These are phyloP conservation scores for Pyricularia grisea DNA, from an alignment of 2,329 filamentous ascomycete species.

Conservation along the genomic window DNA sequence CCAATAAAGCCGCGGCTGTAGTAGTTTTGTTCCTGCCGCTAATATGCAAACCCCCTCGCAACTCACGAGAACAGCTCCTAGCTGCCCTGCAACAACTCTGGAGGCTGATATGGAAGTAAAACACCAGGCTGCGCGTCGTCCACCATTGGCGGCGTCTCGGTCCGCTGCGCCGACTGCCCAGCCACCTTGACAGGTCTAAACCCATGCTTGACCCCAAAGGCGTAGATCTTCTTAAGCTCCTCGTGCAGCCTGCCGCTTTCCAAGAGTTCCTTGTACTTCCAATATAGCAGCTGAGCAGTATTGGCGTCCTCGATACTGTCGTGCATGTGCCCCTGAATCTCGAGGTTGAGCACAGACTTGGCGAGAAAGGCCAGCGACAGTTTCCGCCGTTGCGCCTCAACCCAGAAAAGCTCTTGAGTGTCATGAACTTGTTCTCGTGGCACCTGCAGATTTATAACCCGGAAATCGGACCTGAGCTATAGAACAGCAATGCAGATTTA, in stretches of 20 bases:
- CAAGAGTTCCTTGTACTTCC: constrained; percentile 82
- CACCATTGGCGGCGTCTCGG: constrained; percentile 44
- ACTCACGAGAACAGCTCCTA: neutral
- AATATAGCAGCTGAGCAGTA: constrained; percentile 79
- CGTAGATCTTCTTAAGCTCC: constrained; percentile 82
- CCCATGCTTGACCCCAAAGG: constrained; percentile 32
- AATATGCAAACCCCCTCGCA: neutral
- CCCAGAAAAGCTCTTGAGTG: constrained; percentile 85
- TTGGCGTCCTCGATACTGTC: constrained; percentile 93
- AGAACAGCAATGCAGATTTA: neutral
- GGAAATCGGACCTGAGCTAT: constrained; percentile 79
- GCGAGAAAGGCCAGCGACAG: constrained; percentile 86
- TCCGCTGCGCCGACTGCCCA: constrained; percentile 32
- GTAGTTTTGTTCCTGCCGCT: neutral
- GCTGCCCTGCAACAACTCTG: constrained; percentile 11
- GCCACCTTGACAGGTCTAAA: constrained; percentile 42
- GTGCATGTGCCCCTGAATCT: constrained; percentile 86
- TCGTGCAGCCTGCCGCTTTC: constrained; percentile 76
- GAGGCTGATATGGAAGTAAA: constrained; percentile 36
- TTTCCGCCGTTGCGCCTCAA: constrained; percentile 72
- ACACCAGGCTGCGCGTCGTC: constrained; percentile 26
- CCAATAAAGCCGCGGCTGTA: neutral
- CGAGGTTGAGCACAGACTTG: constrained; percentile 83
- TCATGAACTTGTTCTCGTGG: constrained; percentile 87
- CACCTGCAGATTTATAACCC: constrained; percentile 95